These are phyloP conservation scores for Puccinia hordei DNA, from an alignment of 1,284 basidiomycete species.

Conservation along the genomic window DNA sequence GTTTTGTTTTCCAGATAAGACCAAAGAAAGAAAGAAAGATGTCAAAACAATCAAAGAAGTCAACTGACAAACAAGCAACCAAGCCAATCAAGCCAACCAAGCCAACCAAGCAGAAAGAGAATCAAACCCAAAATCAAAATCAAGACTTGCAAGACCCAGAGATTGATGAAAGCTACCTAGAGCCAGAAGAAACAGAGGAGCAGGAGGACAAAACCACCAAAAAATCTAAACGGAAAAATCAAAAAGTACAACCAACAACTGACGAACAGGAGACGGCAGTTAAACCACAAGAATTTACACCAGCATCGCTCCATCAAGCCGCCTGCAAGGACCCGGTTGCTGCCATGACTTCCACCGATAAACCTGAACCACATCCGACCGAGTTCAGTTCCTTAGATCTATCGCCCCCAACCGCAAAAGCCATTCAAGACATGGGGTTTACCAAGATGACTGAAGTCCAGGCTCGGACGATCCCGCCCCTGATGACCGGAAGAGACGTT, in stretches of 20 bases:
- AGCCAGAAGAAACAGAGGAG: background rate
- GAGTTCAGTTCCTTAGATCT: constrained; percentile 77
- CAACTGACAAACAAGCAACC: background rate
- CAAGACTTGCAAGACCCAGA: constrained; percentile 30
- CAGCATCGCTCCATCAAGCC: constrained; percentile 29
- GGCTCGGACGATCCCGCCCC: constrained; percentile 89
- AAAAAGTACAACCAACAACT: constrained; percentile 1
- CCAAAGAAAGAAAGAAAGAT: too few species aligned
- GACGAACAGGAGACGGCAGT: background rate
- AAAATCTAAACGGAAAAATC: constrained; percentile 31
- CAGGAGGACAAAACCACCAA: background rate
- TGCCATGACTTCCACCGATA: constrained; percentile 28
- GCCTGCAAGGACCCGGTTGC: constrained; percentile 13
- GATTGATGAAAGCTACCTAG: constrained; percentile 35
- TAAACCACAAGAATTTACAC: background rate
- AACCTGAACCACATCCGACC: background rate
- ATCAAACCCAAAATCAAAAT: background rate
- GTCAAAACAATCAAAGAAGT: constrained; percentile 1
- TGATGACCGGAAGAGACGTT: constrained; percentile 93
- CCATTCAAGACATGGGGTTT: constrained; percentile 86
- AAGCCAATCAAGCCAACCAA: too few species aligned
- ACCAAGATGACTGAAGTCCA: constrained; percentile 94
- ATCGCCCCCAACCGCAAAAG: constrained; percentile 73
- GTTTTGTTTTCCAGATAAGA: too few species aligned
- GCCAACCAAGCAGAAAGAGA: too few species aligned